Conservation (phyloP, 306 rosid genomes). For the Prunus mongolica region DNA sequence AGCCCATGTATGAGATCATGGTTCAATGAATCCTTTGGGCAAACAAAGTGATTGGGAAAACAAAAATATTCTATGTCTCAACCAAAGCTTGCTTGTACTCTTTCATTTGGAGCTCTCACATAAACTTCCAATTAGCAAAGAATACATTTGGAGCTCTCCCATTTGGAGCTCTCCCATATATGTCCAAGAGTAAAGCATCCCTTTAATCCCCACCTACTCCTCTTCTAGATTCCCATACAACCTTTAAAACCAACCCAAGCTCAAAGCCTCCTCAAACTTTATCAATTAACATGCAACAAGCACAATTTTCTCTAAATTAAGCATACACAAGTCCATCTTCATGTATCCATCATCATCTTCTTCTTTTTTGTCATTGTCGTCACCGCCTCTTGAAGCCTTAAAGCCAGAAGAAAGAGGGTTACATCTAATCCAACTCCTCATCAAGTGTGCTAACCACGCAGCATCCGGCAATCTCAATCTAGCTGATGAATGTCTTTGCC, state of each 20-base stretch:
- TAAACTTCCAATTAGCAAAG: too few species aligned
- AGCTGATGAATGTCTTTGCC: conserved; percentile 25
- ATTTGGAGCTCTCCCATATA: not conserved
- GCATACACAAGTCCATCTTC: not conserved
- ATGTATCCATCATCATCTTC: conserved; percentile 2
- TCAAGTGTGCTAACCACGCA: conserved; percentile 19
- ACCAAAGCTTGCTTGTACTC: not conserved
- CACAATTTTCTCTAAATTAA: not conserved
- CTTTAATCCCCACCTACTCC: not conserved
- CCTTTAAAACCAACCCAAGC: not conserved
- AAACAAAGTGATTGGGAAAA: not conserved
- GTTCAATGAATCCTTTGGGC: too few species aligned
- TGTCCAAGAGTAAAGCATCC: conserved; percentile 20
- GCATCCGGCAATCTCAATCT: conserved; percentile 22
- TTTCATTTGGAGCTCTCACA: not conserved
- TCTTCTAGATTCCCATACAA: not conserved
- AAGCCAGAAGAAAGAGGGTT: conserved; percentile 21
- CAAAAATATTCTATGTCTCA: not conserved
- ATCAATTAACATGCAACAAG: not conserved
- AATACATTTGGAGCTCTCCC: conserved; percentile 14
- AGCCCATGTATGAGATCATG: too few species aligned
- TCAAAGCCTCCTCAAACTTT: not conserved
- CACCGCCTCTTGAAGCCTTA: not conserved
- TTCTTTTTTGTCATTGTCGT: not conserved
- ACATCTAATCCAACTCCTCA: conserved; percentile 18